A percentile compares a stretch with the other conserved stretches of the same genome.
Evolutionary conservation across 768 basidiomycete genomes (phyloP).

Genomic region (Mycena metata): DNA sequence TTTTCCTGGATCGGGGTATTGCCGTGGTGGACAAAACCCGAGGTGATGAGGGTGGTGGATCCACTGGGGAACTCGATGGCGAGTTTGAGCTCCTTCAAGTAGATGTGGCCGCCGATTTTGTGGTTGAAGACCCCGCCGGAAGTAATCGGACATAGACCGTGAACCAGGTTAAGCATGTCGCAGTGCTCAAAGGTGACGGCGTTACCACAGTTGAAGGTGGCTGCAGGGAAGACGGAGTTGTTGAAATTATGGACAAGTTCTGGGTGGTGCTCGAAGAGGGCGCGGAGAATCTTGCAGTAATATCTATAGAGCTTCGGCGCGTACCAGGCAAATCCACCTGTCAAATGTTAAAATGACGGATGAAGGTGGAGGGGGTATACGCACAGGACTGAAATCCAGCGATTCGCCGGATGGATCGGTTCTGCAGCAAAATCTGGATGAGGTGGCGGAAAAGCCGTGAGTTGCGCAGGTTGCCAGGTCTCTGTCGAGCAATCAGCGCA

Average conservation of each 20-base stretch:
- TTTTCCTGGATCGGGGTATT: constrained; percentile 29
- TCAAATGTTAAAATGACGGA: not conserved
- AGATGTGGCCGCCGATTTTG: constrained; percentile 15
- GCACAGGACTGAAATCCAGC: not conserved
- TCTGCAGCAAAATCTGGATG: not conserved
- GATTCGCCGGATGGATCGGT: not conserved
- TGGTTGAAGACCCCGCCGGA: not conserved
- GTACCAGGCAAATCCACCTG: not conserved
- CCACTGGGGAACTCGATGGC: constrained; percentile 35
- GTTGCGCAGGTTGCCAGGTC: not conserved
- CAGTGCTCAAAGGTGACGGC: not conserved
- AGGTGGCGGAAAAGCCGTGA: not conserved
- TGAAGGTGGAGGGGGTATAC: not conserved
- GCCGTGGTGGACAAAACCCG: constrained; percentile 16
- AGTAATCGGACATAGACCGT: constrained; percentile 18
- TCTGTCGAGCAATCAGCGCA: not conserved
- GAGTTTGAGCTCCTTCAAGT: constrained; percentile 28
- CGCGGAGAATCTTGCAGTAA: not conserved
- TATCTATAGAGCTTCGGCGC: not conserved
- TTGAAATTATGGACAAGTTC: not conserved
- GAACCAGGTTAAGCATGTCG: not conserved
- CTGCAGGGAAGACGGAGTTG: not conserved
- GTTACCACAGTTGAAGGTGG: not conserved
- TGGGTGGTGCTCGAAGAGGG: not conserved
- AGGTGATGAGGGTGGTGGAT: not conserved